Evolutionary conservation across 2,329 filamentous ascomycete genomes (phyloP).

Genomic region (Mariannaea sp.): DNA sequence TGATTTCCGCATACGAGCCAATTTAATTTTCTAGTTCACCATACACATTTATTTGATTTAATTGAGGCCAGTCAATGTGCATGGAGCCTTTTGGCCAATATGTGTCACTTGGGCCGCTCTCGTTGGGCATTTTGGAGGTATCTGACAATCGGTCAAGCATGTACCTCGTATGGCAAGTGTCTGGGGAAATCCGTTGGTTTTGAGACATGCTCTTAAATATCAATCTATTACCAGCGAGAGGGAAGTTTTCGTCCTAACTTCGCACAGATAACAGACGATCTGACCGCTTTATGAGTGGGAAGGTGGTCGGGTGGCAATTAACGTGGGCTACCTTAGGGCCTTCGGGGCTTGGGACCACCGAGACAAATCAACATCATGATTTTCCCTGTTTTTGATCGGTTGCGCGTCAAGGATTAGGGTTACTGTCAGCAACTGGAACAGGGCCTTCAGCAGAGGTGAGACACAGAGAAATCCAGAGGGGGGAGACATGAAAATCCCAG

Average conservation of each 20-base stretch:
- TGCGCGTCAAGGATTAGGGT: slow-evolving; percentile 15
- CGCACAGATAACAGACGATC: neutral
- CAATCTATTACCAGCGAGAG: neutral
- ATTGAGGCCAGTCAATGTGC: slow-evolving; percentile 8
- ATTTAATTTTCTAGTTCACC: slow-evolving; percentile 4
- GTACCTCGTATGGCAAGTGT: neutral
- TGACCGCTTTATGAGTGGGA: slow-evolving; percentile 12
- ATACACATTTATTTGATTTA: slow-evolving; percentile 3
- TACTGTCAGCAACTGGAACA: slow-evolving; percentile 37
- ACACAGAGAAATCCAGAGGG: slow-evolving; percentile 4
- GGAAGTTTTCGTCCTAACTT: slow-evolving; percentile 1
- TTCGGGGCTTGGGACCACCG: slow-evolving; percentile 8
- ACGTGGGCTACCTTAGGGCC: neutral
- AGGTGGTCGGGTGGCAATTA: neutral
- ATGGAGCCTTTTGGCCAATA: neutral
- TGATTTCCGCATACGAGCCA: slow-evolving; percentile 7
- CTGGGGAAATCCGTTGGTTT: too few relatives aligned
- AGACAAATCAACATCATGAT: slow-evolving; percentile 3
- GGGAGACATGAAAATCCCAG: neutral
- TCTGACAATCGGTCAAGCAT: neutral
- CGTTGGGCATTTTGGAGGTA: neutral
- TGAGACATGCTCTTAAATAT: too few relatives aligned
- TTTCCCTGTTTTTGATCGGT: slow-evolving; percentile 22
- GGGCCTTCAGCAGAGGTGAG: slow-evolving; percentile 17
- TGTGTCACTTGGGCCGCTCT: slow-evolving; percentile 1